These are phyloP conservation scores for Parachaetomium inaequale DNA, from an alignment of 495 filamentous ascomycete species.

Conservation along the genomic window DNA sequence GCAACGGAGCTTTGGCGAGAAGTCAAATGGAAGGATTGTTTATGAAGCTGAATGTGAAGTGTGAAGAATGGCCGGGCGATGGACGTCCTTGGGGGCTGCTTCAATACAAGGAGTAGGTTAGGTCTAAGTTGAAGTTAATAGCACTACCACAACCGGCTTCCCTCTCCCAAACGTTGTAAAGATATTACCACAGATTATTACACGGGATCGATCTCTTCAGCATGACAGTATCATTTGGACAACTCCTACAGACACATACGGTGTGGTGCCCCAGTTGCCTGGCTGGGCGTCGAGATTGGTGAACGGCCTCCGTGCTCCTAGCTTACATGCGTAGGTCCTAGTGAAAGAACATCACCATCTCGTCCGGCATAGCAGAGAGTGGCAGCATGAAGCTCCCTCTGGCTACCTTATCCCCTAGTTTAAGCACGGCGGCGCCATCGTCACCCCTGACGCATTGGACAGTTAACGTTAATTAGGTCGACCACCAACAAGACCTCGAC, in stretches of 20 bases:
- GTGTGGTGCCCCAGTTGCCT: not conserved
- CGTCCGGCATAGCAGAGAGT: not conserved
- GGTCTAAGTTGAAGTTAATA: not conserved
- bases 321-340: not conserved
- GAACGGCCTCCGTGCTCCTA: not conserved
- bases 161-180: not conserved
- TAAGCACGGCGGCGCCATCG: too few species aligned
- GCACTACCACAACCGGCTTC: not conserved
- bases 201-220: too few species aligned
- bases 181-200: too few species aligned
- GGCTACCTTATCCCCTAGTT: too few species aligned
- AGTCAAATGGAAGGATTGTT: not conserved
- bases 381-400: not conserved
- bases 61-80: not conserved
- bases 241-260: too few species aligned
- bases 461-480: too few species aligned
- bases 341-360: not conserved
- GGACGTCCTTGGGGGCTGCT: not conserved
- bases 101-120: not conserved
- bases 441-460: too few species aligned
- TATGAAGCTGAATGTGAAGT: not conserved
- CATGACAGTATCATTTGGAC: too few species aligned
- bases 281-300: not conserved
- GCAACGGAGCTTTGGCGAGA: not conserved
- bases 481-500: too few species aligned